Evolutionary conservation across 169 alveolate genomes (phyloP).

Genomic region (Plasmodium cynomolgi): DNA sequence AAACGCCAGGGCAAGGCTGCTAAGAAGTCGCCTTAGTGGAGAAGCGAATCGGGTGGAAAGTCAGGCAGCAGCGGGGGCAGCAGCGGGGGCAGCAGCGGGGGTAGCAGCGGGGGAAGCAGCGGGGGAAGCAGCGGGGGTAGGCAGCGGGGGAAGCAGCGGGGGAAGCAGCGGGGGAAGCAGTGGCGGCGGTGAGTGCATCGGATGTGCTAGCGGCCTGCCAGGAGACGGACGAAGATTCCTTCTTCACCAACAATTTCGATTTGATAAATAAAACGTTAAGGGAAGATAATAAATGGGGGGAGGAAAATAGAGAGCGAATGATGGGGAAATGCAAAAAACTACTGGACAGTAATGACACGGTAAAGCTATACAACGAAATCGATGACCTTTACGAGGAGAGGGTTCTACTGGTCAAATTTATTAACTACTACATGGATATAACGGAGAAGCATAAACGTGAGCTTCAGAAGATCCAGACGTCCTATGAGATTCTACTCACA

Average conservation of each 20-base stretch:
- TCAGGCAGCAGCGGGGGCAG: not conserved
- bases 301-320: constrained; percentile 11
- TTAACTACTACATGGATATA: constrained; percentile 2
- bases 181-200: not conserved
- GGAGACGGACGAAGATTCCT: not conserved
- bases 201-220: not conserved
- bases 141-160: no score
- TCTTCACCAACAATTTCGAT: not conserved
- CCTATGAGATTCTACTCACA: constrained; percentile 16
- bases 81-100: not conserved
- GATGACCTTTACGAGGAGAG: constrained; percentile 30
- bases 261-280: not conserved
- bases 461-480: constrained; percentile 1
- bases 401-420: constrained; percentile 23
- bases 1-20: not conserved
- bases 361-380: constrained; percentile 2
- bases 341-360: constrained; percentile 5
- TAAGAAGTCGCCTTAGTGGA: not conserved
- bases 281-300: not conserved
- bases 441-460: not conserved
- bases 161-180: no score
- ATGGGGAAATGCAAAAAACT: constrained; percentile 8
- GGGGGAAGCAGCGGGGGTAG: not conserved
- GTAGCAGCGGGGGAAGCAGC: not conserved
- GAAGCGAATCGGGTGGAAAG: not conserved